A percentile compares a stretch with the other conserved stretches of the same genome.
phyloP scores from a whole-genome alignment of 768 basidiomycete species.

The Collybia mongolica region DNA sequence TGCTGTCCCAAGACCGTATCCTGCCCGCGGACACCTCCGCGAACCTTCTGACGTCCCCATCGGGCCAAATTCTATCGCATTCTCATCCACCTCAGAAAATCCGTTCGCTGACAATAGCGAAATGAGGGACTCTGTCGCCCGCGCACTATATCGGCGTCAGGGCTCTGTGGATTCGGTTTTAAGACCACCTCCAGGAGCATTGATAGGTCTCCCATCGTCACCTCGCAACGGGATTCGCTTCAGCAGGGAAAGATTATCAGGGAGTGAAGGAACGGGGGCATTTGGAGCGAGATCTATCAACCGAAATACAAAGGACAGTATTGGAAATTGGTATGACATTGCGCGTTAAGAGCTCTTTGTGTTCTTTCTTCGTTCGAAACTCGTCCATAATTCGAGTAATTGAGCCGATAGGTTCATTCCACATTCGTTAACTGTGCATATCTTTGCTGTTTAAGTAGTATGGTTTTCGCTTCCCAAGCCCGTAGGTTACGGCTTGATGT shows the following conservation, averaged over 20 bases:
- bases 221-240: slow-evolving; percentile 12
- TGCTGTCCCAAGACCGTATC: slow-evolving; percentile 5
- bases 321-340: slow-evolving; percentile 26
- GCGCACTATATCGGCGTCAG: slow-evolving; percentile 1
- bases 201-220: slow-evolving; percentile 19
- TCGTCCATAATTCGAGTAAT: not conserved
- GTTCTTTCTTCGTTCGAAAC: not conserved
- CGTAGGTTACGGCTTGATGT: not conserved
- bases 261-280: slow-evolving; percentile 1
- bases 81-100: slow-evolving; percentile 25
- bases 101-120: slow-evolving; percentile 13
- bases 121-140: slow-evolving; percentile 12
- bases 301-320: slow-evolving; percentile 12
- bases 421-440: not conserved
- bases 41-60: slow-evolving; percentile 30
- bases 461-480: no score
- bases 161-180: slow-evolving; percentile 1
- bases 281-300: slow-evolving; percentile 8
- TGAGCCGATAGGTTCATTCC: not conserved
- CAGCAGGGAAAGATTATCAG: slow-evolving; percentile 1
- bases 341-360: slow-evolving; percentile 15
- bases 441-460: not conserved
- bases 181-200: slow-evolving; percentile 7
- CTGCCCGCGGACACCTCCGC: slow-evolving; percentile 22
- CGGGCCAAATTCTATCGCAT: slow-evolving; percentile 22